A percentile compares a stretch with the other conserved stretches of the same genome.
phyloP scores from a whole-genome alignment of 2,329 filamentous ascomycete genomes.

The Aspergillus costaricaensis region DNA sequence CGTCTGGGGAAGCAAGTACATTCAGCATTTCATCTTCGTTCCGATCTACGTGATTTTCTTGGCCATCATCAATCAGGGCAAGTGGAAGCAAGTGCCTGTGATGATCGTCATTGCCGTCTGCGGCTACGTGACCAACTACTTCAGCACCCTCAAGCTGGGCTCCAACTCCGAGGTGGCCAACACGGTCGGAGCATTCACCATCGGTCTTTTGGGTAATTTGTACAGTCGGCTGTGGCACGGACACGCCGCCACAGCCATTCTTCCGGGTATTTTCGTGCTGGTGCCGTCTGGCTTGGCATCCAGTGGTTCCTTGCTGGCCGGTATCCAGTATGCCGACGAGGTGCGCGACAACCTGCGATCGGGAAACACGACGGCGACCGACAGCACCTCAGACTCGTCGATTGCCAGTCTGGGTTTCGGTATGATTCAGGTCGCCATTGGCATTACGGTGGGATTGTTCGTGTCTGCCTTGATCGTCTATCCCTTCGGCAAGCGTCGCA shows the following conservation, averaged over 20 bases:
- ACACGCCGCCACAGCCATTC: conserved; percentile 77
- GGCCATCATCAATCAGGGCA: conserved; percentile 77
- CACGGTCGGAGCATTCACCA: conserved; percentile 72
- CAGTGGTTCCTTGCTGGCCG: conserved; percentile 56
- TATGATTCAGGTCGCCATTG: conserved; percentile 45
- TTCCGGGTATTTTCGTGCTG: conserved; percentile 78
- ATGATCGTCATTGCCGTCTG: conserved; percentile 73
- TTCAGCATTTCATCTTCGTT: conserved; percentile 69
- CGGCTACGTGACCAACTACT: conserved; percentile 75
- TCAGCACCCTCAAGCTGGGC: conserved; percentile 67
- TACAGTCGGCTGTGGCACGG: conserved; percentile 72
- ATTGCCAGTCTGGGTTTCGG: conserved; percentile 40
- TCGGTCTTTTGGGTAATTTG: conserved; percentile 75
- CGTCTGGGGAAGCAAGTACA: conserved; percentile 34
- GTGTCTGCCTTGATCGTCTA: conserved; percentile 44
- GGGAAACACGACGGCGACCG: conserved; percentile 8
- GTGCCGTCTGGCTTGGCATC: conserved; percentile 61
- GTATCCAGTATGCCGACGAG: conserved; percentile 57
- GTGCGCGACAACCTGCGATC: conserved; percentile 38
- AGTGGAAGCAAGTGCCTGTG: conserved; percentile 72
- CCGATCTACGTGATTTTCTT: conserved; percentile 71
- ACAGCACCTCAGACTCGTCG: conserved; percentile 20
- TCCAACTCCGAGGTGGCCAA: conserved; percentile 73
- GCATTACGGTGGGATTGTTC: conserved; percentile 45
- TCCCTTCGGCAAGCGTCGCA: conserved; percentile 42